phyloP scores from a whole-genome alignment of 106 monocot genomes.

The Ottelia alismoides region DNA sequence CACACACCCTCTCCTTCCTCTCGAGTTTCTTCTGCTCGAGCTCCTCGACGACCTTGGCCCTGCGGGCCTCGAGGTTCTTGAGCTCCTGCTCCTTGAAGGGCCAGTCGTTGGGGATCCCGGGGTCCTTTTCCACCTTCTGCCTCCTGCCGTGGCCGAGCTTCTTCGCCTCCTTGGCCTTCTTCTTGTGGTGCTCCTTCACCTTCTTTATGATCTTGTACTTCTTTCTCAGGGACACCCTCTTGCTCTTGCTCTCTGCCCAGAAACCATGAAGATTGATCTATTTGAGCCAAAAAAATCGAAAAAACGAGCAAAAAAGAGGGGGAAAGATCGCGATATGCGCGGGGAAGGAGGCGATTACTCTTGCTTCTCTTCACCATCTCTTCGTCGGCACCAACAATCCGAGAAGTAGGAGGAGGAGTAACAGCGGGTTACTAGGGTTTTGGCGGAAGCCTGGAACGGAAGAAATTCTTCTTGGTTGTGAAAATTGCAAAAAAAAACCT shows the following conservation, averaged over 20 bases:
- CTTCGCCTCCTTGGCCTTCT: constrained; percentile 77
- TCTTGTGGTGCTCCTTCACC: constrained; percentile 81
- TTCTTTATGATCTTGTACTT: constrained; percentile 83
- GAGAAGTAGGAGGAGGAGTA: no score
- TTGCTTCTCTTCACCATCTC: constrained; percentile 85
- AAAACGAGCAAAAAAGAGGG: neutral
- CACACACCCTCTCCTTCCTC: constrained; percentile 74
- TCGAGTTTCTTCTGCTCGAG: constrained; percentile 89
- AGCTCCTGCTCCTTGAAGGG: constrained; percentile 98
- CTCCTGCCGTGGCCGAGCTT: constrained; percentile 49
- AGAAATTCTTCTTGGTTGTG: no score
- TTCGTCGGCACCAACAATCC: no score
- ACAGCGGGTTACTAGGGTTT: no score
- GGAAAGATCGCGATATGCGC: neutral
- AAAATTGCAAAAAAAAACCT: no score
- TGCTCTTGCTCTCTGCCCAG: constrained; percentile 81
- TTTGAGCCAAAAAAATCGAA: neutral
- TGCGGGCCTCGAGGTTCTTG: constrained; percentile 61
- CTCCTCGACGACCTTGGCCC: constrained; percentile 63
- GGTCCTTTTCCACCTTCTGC: constrained; percentile 92
- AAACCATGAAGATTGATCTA: neutral
- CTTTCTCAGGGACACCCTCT: constrained; percentile 66
- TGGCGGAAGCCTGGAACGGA: no score
- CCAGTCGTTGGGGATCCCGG: constrained; percentile 98
- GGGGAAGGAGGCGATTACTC: no score